Conservation (phyloP, 176 grass and related monocot genomes). For the Triticum urartu region DNA sequence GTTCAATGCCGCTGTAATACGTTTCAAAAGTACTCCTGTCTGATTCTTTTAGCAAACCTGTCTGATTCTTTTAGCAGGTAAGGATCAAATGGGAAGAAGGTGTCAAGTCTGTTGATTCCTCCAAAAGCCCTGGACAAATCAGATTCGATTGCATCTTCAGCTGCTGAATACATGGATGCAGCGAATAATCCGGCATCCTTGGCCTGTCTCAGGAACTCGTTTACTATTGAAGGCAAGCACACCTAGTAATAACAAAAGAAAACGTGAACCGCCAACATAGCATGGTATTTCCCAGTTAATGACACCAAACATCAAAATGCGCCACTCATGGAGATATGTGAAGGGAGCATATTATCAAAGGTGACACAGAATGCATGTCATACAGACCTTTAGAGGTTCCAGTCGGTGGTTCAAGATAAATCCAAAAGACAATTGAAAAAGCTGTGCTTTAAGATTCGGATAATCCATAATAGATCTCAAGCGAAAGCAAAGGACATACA, state of each 20-base stretch:
- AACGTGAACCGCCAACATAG: background rate
- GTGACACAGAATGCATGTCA: background rate
- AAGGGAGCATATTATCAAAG: background rate
- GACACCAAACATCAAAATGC: background rate
- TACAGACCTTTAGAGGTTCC: slow-evolving; percentile 72
- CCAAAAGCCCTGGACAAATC: slow-evolving; percentile 82
- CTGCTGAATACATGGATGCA: background rate
- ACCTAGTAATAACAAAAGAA: slow-evolving; percentile 43
- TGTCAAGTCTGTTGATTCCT: slow-evolving; percentile 61
- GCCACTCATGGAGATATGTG: background rate
- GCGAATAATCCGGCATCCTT: slow-evolving; percentile 56
- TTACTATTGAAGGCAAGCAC: slow-evolving; percentile 79
- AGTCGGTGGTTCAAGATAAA: slow-evolving; percentile 55
- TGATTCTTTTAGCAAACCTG: slow-evolving; percentile 44
- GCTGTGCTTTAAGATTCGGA: slow-evolving; percentile 40
- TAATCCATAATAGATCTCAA: slow-evolving; percentile 77
- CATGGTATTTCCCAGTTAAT: background rate
- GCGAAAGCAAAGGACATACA: slow-evolving; percentile 97
- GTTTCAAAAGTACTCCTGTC: background rate
- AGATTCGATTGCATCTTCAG: slow-evolving; percentile 62
- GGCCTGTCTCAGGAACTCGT: slow-evolving; percentile 80
- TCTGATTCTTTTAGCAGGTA: slow-evolving; percentile 90
- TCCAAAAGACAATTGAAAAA: slow-evolving; percentile 51
- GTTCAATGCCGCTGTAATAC: background rate
- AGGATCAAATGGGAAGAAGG: slow-evolving; percentile 94